Conservation (phyloP, 2,329 filamentous ascomycete genomes). For the Sporothrix phasma region DNA sequence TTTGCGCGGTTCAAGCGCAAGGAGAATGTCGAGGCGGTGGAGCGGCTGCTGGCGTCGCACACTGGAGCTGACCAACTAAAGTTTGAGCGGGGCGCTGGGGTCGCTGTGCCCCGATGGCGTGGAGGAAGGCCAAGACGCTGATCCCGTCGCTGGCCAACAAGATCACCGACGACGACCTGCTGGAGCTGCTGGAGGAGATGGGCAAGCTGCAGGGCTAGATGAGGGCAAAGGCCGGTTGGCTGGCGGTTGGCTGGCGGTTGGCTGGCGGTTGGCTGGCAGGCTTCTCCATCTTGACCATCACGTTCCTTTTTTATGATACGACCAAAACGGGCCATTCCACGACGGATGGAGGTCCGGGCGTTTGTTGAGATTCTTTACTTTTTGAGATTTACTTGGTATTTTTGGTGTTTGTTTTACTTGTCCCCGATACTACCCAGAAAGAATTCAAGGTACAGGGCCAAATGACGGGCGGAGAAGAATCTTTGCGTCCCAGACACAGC, state of each 20-base stretch:
- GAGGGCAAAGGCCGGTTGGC: too few relatives aligned
- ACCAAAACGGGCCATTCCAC: not conserved
- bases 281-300: not conserved
- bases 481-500: not conserved
- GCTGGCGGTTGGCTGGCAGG: not conserved
- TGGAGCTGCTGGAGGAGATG: constrained; percentile 83
- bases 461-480: not conserved
- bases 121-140: constrained; percentile 91
- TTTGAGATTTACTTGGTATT: not conserved
- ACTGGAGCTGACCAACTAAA: constrained; percentile 74
- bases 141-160: constrained; percentile 86
- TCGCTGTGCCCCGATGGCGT: constrained; percentile 85
- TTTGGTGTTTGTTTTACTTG: not conserved
- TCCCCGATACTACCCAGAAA: not conserved
- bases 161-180: constrained; percentile 79
- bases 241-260: too few relatives aligned
- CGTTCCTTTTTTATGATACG: not conserved
- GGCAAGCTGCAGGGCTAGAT: constrained; percentile 58
- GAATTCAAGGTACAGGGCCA: not conserved
- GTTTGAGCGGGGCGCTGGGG: constrained; percentile 84
- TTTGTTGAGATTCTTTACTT: constrained; percentile 1
- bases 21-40: constrained; percentile 89
- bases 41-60: constrained; percentile 70
- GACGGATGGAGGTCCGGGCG: not conserved
- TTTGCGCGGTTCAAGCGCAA: constrained; percentile 95